Base-by-base conservation (phyloP, 2,329 filamentous ascomycete genomes). In the Macrophomina phaseolina region DNA sequence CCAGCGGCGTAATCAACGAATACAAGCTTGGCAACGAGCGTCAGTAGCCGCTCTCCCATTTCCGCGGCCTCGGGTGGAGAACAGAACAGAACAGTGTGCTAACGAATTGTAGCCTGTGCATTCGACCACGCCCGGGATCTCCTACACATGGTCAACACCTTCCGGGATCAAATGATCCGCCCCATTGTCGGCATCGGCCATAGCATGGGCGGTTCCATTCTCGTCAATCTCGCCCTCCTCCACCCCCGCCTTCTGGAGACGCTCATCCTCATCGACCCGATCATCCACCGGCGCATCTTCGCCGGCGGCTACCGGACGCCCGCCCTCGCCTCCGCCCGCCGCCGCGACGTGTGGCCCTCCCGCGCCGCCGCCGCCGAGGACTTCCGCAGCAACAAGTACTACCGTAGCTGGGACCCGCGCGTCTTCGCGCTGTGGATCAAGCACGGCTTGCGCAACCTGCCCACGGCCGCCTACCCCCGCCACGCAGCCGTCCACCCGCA, bases 161-260 rank as follows among this genome's bases (percentile, higher is more conserved):
- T 97, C 80, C 91, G 92, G 49, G 81, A 84, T 12, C 83, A 91
- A 68, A 93, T 95, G 86, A 90, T 91, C 12, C 90, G 91, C 0
- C 94, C 94, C 1, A 83, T 97, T 18, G 80, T 97, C 69, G 94
- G 92, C 67, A 79, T 97, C 34, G 94, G 93, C 16, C 94, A 98
- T 80, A 97, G 92, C 72, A 94, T 97, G 83, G 94, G 94, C 71
- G 93, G 86, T 70, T 87, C 87, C 75, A 87, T 91, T 67, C 84
- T 97, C 75, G 84, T 86, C 64, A 89, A 92, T 71, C 83, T 94
- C 16, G 83, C 91, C 4, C 81, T 94, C 11, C 85, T 93, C 70
- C 91, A 97, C 78, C 93, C 94, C 1, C 90, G 93, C 6, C 87
- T 97, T 30, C 84, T 97, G 70, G 86, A 89, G 69, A 86, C 87